Percentiles rank a stretch among this genome's conserved stretches.
These are phyloP conservation scores for Fallopia convolvulus DNA, from an alignment of 148 eudicot genomes.

Conservation along the genomic window DNA sequence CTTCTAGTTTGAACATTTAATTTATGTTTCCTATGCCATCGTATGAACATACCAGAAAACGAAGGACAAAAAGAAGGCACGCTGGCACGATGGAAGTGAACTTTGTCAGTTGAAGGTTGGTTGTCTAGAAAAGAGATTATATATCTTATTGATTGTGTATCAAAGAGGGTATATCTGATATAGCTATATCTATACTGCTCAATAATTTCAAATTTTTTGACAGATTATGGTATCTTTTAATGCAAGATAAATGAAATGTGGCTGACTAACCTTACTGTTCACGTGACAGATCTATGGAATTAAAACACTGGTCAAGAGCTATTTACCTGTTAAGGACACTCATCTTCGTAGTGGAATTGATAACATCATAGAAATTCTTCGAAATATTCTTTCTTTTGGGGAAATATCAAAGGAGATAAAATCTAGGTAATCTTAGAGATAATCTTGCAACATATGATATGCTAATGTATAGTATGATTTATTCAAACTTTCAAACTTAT, in stretches of 20 bases:
- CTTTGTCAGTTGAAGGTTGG: conserved; percentile 80
- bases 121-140: background rate
- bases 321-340: conserved; percentile 86
- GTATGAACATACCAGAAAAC: conserved; percentile 40
- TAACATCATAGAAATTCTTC: conserved; percentile 55
- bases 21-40: background rate
- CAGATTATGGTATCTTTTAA: background rate
- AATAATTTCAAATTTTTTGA: background rate
- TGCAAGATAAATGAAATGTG: background rate
- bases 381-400: conserved; percentile 61
- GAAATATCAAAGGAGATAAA: conserved; percentile 61
- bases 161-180: background rate
- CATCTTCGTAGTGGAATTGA: conserved; percentile 90
- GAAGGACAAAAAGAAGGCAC: conserved; percentile 37
- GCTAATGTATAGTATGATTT: background rate
- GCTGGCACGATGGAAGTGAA: conserved; percentile 83
- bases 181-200: background rate
- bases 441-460: background rate
- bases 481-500: background rate
- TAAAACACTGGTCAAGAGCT: conserved; percentile 91
- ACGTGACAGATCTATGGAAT: conserved; percentile 69
- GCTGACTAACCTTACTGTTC: conserved; percentile 1
- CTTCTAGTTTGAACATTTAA: background rate
- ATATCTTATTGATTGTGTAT: background rate
- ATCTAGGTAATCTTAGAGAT: conserved; percentile 49